These are phyloP conservation scores for Aspergillus wentii DNA, from an alignment of 495 filamentous ascomycete genomes.

Conservation along the genomic window DNA sequence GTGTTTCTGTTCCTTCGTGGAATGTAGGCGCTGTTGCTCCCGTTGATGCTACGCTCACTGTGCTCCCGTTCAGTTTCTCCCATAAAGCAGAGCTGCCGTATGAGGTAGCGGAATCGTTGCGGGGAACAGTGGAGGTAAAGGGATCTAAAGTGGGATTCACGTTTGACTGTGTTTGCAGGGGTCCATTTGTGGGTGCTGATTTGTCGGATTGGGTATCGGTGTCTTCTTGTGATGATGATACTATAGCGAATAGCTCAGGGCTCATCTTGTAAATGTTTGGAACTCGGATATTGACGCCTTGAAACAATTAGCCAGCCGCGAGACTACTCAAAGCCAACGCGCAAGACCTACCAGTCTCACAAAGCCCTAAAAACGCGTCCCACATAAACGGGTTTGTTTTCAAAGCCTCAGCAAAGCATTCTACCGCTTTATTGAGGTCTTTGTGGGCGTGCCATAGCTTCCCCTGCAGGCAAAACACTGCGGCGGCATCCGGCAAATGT, in stretches of 20 bases:
- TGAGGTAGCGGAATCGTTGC: conserved; percentile 33
- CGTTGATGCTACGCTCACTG: conserved; percentile 29
- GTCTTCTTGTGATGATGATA: conserved; percentile 37
- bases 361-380: conserved; percentile 89
- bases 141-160: conserved; percentile 38
- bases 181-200: conserved; percentile 25
- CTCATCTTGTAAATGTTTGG: conserved; percentile 81
- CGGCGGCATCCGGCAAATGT: conserved; percentile 77
- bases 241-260: conserved; percentile 54
- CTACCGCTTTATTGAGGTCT: conserved; percentile 73
- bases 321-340: conserved; percentile 1
- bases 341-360: conserved; percentile 53
- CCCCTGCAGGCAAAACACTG: conserved; percentile 72
- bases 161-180: conserved; percentile 40
- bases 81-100: conserved; percentile 50
- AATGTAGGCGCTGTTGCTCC: conserved; percentile 21
- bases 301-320: conserved; percentile 22
- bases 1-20: conserved; percentile 39
- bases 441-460: conserved; percentile 81
- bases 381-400: conserved; percentile 95
- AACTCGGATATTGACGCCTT: conserved; percentile 71
- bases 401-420: conserved; percentile 80
- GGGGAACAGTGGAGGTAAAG: conserved; percentile 38
- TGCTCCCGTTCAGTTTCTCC: conserved; percentile 53
- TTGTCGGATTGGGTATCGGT: conserved; percentile 32